These are phyloP conservation scores for Solanum sejunctum DNA, from an alignment of 257 asterid species.

Conservation along the genomic window DNA sequence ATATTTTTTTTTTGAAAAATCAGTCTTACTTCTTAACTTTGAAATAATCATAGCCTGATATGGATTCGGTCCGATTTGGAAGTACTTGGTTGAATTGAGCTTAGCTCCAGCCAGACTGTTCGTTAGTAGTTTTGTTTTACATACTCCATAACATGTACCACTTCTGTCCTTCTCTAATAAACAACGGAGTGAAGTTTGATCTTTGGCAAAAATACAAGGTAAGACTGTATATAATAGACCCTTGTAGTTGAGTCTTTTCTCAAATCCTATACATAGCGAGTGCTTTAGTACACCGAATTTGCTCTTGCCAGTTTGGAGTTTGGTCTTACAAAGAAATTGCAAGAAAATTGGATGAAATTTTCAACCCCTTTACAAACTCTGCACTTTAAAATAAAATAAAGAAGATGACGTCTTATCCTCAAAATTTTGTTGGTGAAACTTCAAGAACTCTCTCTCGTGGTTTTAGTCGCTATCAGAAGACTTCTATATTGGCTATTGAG, in stretches of 20 bases:
- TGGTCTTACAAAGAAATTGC: not conserved
- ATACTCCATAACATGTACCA: not conserved
- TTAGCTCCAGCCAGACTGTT: not conserved
- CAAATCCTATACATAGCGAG: no score
- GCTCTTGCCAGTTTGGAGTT: not conserved
- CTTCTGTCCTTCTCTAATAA: not conserved
- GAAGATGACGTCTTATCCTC: not conserved
- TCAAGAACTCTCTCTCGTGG: not conserved
- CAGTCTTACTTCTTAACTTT: no score
- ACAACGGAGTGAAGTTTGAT: not conserved
- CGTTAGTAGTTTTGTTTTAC: not conserved
- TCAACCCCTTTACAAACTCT: not conserved
- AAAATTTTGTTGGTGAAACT: not conserved
- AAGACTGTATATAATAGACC: no score
- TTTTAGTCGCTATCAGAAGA: not conserved
- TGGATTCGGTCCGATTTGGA: no score
- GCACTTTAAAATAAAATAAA: not conserved
- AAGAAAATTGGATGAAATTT: not conserved
- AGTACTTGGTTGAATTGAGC: not conserved
- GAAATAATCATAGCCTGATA: no score
- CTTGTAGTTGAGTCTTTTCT: rapidly evolving
- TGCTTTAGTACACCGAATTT: no score
- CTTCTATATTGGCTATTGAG: not conserved
- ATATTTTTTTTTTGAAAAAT: no score
- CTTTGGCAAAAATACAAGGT: no score